Conservation (phyloP, 306 rosid genomes). For the Cercis canadensis region DNA sequence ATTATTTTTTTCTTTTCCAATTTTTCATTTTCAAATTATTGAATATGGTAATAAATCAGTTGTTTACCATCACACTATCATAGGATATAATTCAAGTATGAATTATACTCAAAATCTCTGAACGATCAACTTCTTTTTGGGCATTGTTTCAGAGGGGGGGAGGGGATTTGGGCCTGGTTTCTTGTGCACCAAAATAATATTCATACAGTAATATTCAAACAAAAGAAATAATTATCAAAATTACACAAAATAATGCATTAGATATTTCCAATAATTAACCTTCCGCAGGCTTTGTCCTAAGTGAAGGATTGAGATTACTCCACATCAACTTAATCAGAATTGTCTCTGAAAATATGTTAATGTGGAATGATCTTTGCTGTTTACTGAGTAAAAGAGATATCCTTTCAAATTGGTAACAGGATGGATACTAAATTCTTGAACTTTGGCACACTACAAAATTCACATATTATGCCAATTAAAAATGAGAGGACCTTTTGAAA, state of each 20-base stretch:
- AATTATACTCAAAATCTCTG: constrained; percentile 1
- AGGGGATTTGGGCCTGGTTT: background rate
- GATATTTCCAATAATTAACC: background rate
- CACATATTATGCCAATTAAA: constrained; percentile 9
- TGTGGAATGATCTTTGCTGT: background rate
- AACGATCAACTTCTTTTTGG: background rate
- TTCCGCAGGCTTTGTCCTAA: background rate
- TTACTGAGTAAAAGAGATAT: background rate
- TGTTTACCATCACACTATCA: no score
- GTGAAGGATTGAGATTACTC: constrained; percentile 13
- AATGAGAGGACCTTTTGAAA: constrained; percentile 5
- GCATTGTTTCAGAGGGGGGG: no score
- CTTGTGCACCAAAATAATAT: background rate
- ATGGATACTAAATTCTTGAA: constrained; percentile 3
- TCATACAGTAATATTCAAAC: background rate
- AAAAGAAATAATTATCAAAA: background rate
- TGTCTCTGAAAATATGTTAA: background rate
- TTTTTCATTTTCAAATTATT: no score
- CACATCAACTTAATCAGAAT: constrained; percentile 1
- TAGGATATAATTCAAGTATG: constrained; percentile 20
- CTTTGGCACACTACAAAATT: background rate
- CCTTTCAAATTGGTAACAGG: constrained; percentile 4
- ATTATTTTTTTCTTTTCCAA: background rate
- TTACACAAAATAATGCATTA: background rate
- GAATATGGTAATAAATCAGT: no score